Conservation (phyloP, 257 asterid species). For the Cordia subcordata region DNA sequence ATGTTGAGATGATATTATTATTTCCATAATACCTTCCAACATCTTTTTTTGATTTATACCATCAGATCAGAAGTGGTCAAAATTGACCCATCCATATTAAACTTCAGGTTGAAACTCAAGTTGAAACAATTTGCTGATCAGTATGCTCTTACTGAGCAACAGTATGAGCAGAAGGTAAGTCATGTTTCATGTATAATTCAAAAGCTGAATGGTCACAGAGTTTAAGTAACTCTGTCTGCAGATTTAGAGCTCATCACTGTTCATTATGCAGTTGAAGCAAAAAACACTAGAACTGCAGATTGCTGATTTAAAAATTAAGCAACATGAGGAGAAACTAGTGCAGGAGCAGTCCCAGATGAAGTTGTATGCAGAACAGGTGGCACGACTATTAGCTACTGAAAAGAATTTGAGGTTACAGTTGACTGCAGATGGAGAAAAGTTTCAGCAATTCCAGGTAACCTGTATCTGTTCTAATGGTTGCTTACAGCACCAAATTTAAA, state of each 20-base stretch:
- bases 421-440: constrained; percentile 95
- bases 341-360: constrained; percentile 95
- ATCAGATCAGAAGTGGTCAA: no score
- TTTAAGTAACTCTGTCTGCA: not conserved
- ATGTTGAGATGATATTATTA: no score
- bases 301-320: constrained; percentile 84
- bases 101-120: constrained; percentile 77
- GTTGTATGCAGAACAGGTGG: constrained; percentile 81
- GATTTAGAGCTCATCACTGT: constrained; percentile 12
- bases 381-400: constrained; percentile 83
- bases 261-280: constrained; percentile 74
- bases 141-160: constrained; percentile 81
- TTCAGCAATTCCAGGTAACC: constrained; percentile 93
- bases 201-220: not conserved
- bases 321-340: constrained; percentile 70
- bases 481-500: not conserved
- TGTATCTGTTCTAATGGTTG: not conserved
- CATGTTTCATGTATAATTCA: constrained; percentile 4
- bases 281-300: constrained; percentile 88
- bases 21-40: no score
- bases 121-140: constrained; percentile 83
- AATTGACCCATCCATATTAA: not conserved
- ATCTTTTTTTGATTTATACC: no score
- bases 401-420: constrained; percentile 88
- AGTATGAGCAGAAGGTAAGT: constrained; percentile 72